A percentile compares a stretch with the other conserved stretches of the same genome.
Conservation (phyloP, 2,329 filamentous ascomycete genomes). For the Fusarium sp. region DNA sequence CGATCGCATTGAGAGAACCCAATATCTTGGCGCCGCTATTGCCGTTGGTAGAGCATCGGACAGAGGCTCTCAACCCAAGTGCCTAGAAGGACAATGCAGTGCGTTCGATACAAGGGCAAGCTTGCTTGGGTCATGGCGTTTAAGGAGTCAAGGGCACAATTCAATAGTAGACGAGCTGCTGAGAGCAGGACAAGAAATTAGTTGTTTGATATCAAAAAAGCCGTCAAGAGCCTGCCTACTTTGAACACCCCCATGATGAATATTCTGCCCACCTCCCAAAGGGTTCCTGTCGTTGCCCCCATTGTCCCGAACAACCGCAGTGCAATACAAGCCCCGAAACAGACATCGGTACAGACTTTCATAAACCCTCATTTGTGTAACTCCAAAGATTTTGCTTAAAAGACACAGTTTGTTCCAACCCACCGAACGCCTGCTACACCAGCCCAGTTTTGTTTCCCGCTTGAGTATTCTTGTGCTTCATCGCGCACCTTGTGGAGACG, state of each 20-base stretch:
- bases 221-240: slow-evolving; percentile 11
- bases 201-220: slow-evolving; percentile 38
- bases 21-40: slow-evolving; percentile 78
- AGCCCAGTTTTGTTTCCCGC: slow-evolving; percentile 3
- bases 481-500: slow-evolving; percentile 63
- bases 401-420: slow-evolving; percentile 13
- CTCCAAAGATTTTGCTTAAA: slow-evolving; percentile 26
- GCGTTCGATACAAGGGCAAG: not conserved
- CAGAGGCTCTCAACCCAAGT: slow-evolving; percentile 61
- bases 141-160: slow-evolving; percentile 22
- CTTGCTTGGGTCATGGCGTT: slow-evolving; percentile 25
- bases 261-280: not conserved
- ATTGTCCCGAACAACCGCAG: slow-evolving; percentile 16
- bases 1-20: slow-evolving; percentile 80
- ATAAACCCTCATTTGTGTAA: slow-evolving; percentile 29
- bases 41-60: slow-evolving; percentile 73
- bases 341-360: slow-evolving; percentile 37
- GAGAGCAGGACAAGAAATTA: slow-evolving; percentile 25
- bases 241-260: slow-evolving; percentile 6
- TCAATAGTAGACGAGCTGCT: slow-evolving; percentile 9
- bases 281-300: not conserved
- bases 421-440: slow-evolving; percentile 25
- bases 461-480: slow-evolving; percentile 43
- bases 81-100: slow-evolving; percentile 2
- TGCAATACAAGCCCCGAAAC: slow-evolving; percentile 28